Evolutionary conservation across 768 basidiomycete species (phyloP).

Genomic region (Lenzites betulinus): DNA sequence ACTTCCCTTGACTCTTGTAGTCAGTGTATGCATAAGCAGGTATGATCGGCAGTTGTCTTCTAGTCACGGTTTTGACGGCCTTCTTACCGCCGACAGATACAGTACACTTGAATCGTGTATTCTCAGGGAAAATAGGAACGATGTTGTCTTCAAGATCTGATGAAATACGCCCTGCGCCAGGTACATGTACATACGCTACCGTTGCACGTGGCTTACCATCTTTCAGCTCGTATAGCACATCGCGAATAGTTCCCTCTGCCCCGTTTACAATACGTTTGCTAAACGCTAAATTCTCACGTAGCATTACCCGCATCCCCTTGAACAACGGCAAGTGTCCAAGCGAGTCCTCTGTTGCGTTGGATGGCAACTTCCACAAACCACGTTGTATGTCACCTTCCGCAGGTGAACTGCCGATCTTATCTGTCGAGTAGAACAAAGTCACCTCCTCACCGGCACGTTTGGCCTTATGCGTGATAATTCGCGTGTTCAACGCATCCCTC

Average conservation of each 20-base stretch:
- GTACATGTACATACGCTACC: not conserved
- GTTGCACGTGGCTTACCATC: not conserved
- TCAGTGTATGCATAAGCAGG: not conserved
- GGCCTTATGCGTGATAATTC: not conserved
- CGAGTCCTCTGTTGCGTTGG: not conserved
- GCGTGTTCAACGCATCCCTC: not conserved
- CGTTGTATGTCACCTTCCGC: not conserved
- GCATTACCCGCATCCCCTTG: slow-evolving; percentile 27
- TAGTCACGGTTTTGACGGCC: not conserved
- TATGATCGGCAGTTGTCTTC: not conserved
- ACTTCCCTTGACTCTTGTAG: not conserved
- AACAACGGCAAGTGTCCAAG: slow-evolving; percentile 16
- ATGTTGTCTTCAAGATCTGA: not conserved
- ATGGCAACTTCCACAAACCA: not conserved
- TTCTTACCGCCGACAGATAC: not conserved
- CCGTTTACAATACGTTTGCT: not conserved
- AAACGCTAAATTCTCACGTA: slow-evolving; percentile 22
- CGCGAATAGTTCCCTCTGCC: not conserved
- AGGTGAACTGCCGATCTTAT: not conserved
- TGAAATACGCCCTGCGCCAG: not conserved
- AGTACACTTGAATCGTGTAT: not conserved
- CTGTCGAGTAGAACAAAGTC: not conserved
- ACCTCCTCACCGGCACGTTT: not conserved
- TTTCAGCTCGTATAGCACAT: not conserved
- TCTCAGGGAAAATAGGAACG: not conserved